Conservation (phyloP, 2,329 filamentous ascomycete genomes). For the Cladophialophora psammophila region DNA sequence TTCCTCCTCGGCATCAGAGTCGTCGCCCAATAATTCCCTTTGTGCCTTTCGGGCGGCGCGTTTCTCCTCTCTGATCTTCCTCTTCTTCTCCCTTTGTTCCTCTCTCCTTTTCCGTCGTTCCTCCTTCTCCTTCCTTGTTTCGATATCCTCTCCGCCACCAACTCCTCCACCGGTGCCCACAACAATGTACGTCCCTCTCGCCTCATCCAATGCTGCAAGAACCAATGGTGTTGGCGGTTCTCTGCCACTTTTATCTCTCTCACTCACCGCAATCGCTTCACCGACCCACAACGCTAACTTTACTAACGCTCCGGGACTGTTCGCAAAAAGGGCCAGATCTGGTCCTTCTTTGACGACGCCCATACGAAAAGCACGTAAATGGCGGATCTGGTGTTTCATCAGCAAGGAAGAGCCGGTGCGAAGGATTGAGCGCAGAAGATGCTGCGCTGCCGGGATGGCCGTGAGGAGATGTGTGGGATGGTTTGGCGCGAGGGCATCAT, state of each 20-base stretch:
- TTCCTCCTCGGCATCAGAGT: conserved; percentile 67
- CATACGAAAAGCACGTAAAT: conserved; percentile 91
- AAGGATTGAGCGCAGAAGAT: conserved; percentile 89
- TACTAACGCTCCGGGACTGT: conserved; percentile 82
- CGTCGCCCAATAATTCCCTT: conserved; percentile 63
- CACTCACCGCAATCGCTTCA: conserved; percentile 88
- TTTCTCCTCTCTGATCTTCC: conserved; percentile 67
- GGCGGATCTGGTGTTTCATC: conserved; percentile 91
- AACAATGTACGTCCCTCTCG: conserved; percentile 84
- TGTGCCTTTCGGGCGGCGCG: conserved; percentile 63
- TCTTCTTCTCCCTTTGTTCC: conserved; percentile 69
- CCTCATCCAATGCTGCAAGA: conserved; percentile 87
- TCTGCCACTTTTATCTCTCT: conserved; percentile 73
- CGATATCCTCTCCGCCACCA: conserved; percentile 76
- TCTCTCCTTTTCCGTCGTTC: conserved; percentile 71
- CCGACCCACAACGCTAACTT: conserved; percentile 94
- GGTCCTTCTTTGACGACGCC: conserved; percentile 95
- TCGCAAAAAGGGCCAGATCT: conserved; percentile 88
- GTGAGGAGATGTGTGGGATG: conserved; percentile 68
- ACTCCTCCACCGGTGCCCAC: conserved; percentile 89
- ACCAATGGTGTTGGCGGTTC: conserved; percentile 80
- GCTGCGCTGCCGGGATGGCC: conserved; percentile 81
- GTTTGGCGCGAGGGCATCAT: conserved; percentile 61
- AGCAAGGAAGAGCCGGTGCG: conserved; percentile 90
- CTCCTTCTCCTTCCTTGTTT: conserved; percentile 69